phyloP scores from a whole-genome alignment of 805 yeast species.

The Danielia reshetovae region DNA sequence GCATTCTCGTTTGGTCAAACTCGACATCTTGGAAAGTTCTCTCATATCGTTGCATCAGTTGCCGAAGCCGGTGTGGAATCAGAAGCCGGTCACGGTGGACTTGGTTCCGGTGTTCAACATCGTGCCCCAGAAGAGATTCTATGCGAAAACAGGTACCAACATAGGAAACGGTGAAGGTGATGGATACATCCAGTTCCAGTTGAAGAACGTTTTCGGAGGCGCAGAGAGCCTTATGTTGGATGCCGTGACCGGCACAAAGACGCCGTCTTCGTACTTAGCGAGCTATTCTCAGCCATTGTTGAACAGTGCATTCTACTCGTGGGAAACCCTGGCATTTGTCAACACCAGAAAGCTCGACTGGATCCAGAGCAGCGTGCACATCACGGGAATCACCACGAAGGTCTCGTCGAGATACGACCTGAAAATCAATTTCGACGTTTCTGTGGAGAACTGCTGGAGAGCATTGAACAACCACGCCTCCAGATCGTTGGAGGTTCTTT shows the following conservation, averaged over 20 bases:
- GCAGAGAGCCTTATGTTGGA: conserved; percentile 50
- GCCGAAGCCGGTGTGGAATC: conserved; percentile 8
- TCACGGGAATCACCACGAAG: conserved; percentile 42
- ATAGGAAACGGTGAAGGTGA: conserved; percentile 97
- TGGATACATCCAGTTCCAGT: conserved; percentile 76
- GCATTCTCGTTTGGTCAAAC: conserved; percentile 39
- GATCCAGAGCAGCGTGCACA: conserved; percentile 42
- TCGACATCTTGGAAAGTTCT: conserved; percentile 42
- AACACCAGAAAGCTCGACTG: conserved; percentile 47
- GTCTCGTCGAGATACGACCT: conserved; percentile 33
- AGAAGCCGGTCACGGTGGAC: conserved; percentile 12
- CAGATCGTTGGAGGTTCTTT: conserved; percentile 26
- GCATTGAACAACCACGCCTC: conserved; percentile 28
- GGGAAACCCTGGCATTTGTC: conserved; percentile 37
- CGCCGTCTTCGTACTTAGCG: conserved; percentile 46
- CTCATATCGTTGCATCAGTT: conserved; percentile 25
- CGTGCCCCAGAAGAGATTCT: conserved; percentile 62
- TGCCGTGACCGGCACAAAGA: conserved; percentile 48
- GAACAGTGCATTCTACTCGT: conserved; percentile 37
- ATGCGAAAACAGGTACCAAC: conserved; percentile 91
- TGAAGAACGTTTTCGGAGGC: conserved; percentile 55
- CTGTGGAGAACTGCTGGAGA: conserved; percentile 42
- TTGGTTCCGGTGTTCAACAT: conserved; percentile 36
- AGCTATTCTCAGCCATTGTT: conserved; percentile 45
- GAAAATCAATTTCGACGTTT: conserved; percentile 45